Conservation (phyloP, 2,329 filamentous ascomycete species). For the Tolypocladium pustulatum region DNA sequence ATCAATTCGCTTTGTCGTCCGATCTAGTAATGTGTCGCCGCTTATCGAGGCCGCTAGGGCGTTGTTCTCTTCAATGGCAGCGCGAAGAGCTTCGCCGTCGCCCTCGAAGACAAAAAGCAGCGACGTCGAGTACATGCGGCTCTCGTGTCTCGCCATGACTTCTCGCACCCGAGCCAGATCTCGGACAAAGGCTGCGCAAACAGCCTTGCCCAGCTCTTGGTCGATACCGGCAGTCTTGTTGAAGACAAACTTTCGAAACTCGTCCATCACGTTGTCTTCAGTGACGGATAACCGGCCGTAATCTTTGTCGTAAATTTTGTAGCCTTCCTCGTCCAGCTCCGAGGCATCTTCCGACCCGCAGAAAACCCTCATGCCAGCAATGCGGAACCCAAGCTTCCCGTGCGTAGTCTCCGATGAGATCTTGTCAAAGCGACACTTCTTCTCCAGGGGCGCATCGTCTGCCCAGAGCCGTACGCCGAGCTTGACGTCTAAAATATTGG, state of each 20-base stretch:
- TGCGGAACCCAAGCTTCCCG: slow-evolving; percentile 48
- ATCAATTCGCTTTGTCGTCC: slow-evolving; percentile 37
- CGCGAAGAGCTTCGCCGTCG: slow-evolving; percentile 42
- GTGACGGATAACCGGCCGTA: slow-evolving; percentile 45
- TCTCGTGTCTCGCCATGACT: slow-evolving; percentile 44
- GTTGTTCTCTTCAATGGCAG: slow-evolving; percentile 45
- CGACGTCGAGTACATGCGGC: slow-evolving; percentile 53
- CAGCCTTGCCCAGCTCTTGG: slow-evolving; percentile 42
- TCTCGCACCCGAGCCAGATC: slow-evolving; percentile 43
- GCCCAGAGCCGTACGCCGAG: slow-evolving; percentile 81
- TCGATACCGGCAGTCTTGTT: slow-evolving; percentile 48
- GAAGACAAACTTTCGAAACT: slow-evolving; percentile 48
- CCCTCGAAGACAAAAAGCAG: slow-evolving; percentile 56
- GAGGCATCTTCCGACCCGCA: slow-evolving; percentile 41
- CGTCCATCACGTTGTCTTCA: slow-evolving; percentile 41
- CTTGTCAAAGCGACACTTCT: slow-evolving; percentile 49
- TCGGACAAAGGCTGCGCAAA: slow-evolving; percentile 41
- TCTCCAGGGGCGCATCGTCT: slow-evolving; percentile 52
- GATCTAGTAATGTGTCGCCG: slow-evolving; percentile 11
- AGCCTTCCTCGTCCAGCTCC: slow-evolving; percentile 43
- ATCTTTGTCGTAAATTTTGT: slow-evolving; percentile 52
- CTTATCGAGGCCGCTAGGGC: slow-evolving; percentile 40
- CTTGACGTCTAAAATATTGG: slow-evolving; percentile 91
- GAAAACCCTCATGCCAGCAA: slow-evolving; percentile 56
- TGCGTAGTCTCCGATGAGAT: slow-evolving; percentile 51